These are phyloP conservation scores for Sarocladiaceae sp. DNA, from an alignment of 2,329 filamentous ascomycete genomes.

Conservation along the genomic window DNA sequence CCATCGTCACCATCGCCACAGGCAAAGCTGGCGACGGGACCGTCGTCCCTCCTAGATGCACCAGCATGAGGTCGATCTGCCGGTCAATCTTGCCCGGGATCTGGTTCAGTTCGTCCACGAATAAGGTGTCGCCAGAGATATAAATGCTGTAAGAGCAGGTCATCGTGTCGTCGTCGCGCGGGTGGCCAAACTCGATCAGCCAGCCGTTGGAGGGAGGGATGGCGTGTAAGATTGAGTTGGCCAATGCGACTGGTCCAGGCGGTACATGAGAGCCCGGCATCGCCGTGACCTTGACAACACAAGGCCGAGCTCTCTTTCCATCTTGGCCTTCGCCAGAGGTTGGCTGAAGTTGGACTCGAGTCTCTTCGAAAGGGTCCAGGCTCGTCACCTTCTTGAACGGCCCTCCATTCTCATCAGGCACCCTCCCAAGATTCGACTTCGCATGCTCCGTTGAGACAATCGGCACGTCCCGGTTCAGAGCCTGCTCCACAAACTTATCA, in stretches of 20 bases:
- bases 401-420: conserved; percentile 41
- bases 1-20: conserved; percentile 64
- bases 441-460: conserved; percentile 60
- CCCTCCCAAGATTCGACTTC: conserved; percentile 37
- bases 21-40: conserved; percentile 53
- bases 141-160: conserved; percentile 52
- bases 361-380: conserved; percentile 48
- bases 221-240: conserved; percentile 30
- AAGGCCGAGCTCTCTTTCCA: conserved; percentile 23
- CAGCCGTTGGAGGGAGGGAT: conserved; percentile 55
- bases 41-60: conserved; percentile 60
- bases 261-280: conserved; percentile 59
- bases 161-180: conserved; percentile 27
- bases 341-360: conserved; percentile 39
- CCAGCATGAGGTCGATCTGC: conserved; percentile 58
- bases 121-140: conserved; percentile 59
- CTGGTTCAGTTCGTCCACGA: conserved; percentile 54
- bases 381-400: conserved; percentile 48
- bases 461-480: conserved; percentile 40
- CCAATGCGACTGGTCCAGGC: conserved; percentile 24
- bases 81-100: conserved; percentile 43
- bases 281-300: conserved; percentile 50
- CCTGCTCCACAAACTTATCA: conserved; percentile 30
- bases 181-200: conserved; percentile 56
- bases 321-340: conserved; percentile 8